phyloP scores from a whole-genome alignment of 2,329 filamentous ascomycete genomes.

The Colletotrichum filicis region DNA sequence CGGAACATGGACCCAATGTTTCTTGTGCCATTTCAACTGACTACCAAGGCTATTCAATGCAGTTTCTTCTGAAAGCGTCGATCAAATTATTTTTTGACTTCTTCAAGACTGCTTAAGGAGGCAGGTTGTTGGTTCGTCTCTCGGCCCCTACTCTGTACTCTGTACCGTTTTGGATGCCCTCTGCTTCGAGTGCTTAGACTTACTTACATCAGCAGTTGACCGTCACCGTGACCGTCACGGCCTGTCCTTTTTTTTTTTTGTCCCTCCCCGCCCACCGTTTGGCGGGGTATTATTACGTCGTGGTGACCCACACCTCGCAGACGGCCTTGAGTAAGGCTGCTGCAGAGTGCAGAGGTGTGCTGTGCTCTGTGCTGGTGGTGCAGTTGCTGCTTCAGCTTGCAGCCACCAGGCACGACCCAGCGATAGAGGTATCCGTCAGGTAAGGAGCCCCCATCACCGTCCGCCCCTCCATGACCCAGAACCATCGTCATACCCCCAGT shows the following conservation, averaged over 20 bases:
- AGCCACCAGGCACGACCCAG: too few relatives aligned
- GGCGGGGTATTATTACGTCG: constrained; percentile 12
- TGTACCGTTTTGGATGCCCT: not conserved
- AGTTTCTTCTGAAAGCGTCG: not conserved
- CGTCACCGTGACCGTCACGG: not conserved
- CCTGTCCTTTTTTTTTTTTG: not conserved
- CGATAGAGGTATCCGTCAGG: not conserved
- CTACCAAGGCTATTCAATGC: not conserved
- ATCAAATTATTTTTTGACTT: not conserved
- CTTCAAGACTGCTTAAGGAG: not conserved
- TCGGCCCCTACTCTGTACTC: not conserved
- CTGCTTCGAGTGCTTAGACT: not conserved
- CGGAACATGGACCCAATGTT: not conserved
- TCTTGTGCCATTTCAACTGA: not conserved
- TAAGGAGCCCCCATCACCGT: not conserved
- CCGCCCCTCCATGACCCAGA: constrained; percentile 34
- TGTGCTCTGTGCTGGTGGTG: not conserved
- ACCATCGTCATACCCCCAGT: constrained; percentile 34
- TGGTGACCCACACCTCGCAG: not conserved
- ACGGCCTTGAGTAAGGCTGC: constrained; percentile 9
- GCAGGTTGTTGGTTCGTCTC: constrained; percentile 2
- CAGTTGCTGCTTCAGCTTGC: not conserved
- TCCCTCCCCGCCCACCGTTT: not conserved
- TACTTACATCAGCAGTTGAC: not conserved
- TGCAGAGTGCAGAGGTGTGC: not conserved